Base-by-base conservation (phyloP, 129 eudicot genomes). In the Flaveria trinervia region DNA sequence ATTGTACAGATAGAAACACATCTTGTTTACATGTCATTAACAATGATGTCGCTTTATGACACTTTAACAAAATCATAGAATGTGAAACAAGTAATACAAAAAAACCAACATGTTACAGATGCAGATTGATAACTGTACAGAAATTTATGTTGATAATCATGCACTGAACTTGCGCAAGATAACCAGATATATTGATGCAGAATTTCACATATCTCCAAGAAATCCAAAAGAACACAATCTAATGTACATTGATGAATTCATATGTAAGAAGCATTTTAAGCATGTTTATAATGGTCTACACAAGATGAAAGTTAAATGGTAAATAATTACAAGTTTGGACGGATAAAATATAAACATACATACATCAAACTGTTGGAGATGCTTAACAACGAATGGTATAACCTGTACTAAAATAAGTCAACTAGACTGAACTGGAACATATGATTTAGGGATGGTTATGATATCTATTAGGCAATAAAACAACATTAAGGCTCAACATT, bases 81-180 rank as follows among this genome's bases (percentile, higher is more conserved):
- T 22, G 25, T 41, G 70, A 43, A 41, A 36, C 45, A 76, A 18
- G 20, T 28, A 22, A 61, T 16, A 67, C 17, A 5, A 60, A 73
- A 15, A 0, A 73, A 23, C 10, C 15, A 73, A 13, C 78, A 59
- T 57, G 25, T 59, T 73, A 70, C 78, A 57, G 44, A 73, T 60
- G 18, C 68, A 22, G 41, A 49, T 49, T 49, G 2, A 33, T 26
- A 61, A 61, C 43, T 26, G 25, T 3, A 50, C 50, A 71, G n/a
- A 17, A 16, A 52, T 52, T 51, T 14, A 23, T 22, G 69, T 59
- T 59, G 56, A 73, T 59, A 65, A 73, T 59, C 78, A 65, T 57
- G 68, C 70, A 74, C 60, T 25, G 46, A 60, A 59, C 78, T 59
- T 55, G 55, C 68, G 39, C 16, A 17, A 60, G 17, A 26, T 20